Percentiles rank a stretch among this genome's conserved stretches.
phyloP scores from a whole-genome alignment of 2,329 filamentous ascomycete species.

The Neophaeococcomyces aloes region DNA sequence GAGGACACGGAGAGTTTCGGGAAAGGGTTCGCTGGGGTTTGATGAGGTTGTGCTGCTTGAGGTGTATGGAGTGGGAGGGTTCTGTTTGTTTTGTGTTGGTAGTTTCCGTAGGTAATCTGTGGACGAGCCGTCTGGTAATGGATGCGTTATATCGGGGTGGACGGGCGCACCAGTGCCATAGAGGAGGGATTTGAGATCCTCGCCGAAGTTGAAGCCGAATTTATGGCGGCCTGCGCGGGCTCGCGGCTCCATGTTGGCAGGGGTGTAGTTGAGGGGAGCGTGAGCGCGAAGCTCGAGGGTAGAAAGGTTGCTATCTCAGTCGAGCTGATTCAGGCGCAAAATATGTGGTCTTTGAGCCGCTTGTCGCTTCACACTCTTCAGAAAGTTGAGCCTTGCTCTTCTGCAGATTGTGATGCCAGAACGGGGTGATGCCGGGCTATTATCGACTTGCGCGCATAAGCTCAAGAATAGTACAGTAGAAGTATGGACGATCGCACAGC shows the following conservation, averaged over 20 bases:
- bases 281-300: neutral
- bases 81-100: slow-evolving; percentile 13
- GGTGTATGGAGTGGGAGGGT: slow-evolving; percentile 59
- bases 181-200: slow-evolving; percentile 52
- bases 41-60: slow-evolving; percentile 55
- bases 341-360: too few species aligned
- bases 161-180: slow-evolving; percentile 37
- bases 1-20: slow-evolving; percentile 72
- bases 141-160: slow-evolving; percentile 22
- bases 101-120: slow-evolving; percentile 12
- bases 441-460: too few species aligned
- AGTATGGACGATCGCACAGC: too few species aligned
- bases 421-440: too few species aligned
- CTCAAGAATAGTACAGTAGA: too few species aligned
- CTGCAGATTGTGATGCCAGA: too few species aligned
- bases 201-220: slow-evolving; percentile 67
- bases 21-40: slow-evolving; percentile 65
- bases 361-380: too few species aligned
- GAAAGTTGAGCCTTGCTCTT: too few species aligned
- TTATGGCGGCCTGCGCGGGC: slow-evolving; percentile 70
- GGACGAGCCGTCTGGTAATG: slow-evolving; percentile 21
- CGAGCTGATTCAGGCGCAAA: too few species aligned
- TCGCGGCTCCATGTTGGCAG: slow-evolving; percentile 54
- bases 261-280: neutral
- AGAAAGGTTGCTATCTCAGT: too few species aligned